phyloP scores from a whole-genome alignment of 1,139 yeast species.

The Taiozyma sp. region DNA sequence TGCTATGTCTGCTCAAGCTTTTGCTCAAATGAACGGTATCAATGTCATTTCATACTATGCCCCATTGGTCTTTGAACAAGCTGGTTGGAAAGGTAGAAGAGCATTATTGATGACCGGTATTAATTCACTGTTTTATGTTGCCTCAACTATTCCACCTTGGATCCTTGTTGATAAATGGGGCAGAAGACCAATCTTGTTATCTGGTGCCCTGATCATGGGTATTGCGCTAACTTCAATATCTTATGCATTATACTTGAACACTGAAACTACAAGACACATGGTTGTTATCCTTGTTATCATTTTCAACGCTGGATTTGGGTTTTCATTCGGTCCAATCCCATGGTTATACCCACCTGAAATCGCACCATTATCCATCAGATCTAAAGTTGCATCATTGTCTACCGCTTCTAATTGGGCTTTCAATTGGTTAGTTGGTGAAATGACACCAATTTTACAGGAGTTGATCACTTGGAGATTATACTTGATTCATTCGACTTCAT shows the following conservation, averaged over 20 bases:
- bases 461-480: conserved; percentile 74
- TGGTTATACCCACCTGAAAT: conserved; percentile 92
- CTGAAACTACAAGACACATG: conserved; percentile 56
- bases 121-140: conserved; percentile 68
- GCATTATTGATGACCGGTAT: conserved; percentile 94
- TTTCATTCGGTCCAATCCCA: conserved; percentile 92
- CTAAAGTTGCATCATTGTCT: conserved; percentile 87
- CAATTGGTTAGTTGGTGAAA: conserved; percentile 86
- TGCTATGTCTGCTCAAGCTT: conserved; percentile 86
- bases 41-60: conserved; percentile 91
- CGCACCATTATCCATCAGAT: conserved; percentile 80
- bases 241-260: conserved; percentile 54
- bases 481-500: conserved; percentile 72
- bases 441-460: conserved; percentile 83
- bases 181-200: conserved; percentile 69
- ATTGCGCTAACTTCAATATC: conserved; percentile 61
- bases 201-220: conserved; percentile 81
- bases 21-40: conserved; percentile 92
- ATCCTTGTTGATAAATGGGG: conserved; percentile 89
- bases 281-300: conserved; percentile 75
- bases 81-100: conserved; percentile 88
- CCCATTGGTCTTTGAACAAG: conserved; percentile 88
- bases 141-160: conserved; percentile 88
- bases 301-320: conserved; percentile 83
- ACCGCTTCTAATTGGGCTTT: conserved; percentile 96